A percentile compares a stretch with the other conserved stretches of the same genome.
Conservation (phyloP, 768 basidiomycete genomes). For the Tylopilus subfusipes region DNA sequence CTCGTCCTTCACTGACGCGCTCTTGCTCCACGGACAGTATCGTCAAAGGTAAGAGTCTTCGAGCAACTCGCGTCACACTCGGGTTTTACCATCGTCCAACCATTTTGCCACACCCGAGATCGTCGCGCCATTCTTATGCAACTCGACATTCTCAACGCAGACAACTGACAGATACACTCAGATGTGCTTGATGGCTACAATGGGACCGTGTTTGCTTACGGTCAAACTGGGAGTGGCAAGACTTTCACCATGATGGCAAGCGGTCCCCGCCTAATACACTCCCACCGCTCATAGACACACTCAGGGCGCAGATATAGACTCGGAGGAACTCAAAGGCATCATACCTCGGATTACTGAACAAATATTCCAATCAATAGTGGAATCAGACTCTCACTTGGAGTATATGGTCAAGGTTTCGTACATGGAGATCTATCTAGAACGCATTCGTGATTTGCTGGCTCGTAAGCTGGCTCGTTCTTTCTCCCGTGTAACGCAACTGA, state of each 20-base stretch:
- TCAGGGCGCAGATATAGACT: constrained; percentile 97
- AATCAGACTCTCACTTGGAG: constrained; percentile 92
- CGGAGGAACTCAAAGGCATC: constrained; percentile 88
- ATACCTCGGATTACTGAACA: constrained; percentile 99
- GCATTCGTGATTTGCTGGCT: constrained; percentile 89
- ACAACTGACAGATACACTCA: constrained; percentile 34
- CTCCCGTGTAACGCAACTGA: constrained; percentile 4
- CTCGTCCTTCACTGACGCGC: constrained; percentile 17
- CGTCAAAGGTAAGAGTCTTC: constrained; percentile 66
- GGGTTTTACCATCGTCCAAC: background rate
- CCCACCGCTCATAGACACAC: constrained; percentile 8
- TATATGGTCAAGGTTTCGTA: constrained; percentile 99
- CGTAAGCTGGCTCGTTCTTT: constrained; percentile 53
- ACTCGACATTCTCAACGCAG: background rate
- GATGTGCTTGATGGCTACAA: constrained; percentile 99
- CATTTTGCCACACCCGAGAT: background rate
- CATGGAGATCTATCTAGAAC: constrained; percentile 99
- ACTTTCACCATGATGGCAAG: constrained; percentile 98
- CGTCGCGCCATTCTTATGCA: background rate
- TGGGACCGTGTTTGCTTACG: constrained; percentile 96
- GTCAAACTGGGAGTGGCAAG: constrained; percentile 96
- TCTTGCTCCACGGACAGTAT: constrained; percentile 48
- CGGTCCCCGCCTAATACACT: background rate
- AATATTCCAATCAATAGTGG: constrained; percentile 96
- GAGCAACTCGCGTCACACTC: background rate